phyloP scores from a whole-genome alignment of 2,329 filamentous ascomycete genomes.

The Colletotrichum eremochloae region DNA sequence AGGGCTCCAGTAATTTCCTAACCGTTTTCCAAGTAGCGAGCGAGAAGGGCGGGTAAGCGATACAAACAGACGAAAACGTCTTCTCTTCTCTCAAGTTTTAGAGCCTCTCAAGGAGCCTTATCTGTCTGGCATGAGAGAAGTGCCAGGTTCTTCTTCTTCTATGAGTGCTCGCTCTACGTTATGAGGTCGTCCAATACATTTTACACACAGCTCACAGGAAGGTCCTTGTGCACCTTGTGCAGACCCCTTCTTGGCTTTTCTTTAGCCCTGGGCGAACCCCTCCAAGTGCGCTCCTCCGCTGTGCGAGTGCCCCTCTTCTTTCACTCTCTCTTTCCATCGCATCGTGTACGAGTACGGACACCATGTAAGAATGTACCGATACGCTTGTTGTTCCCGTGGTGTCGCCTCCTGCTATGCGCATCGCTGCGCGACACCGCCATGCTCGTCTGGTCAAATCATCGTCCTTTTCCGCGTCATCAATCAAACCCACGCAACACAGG shows the following conservation, averaged over 20 bases:
- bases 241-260: conserved; percentile 40
- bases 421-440: conserved; percentile 14
- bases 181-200: conserved; percentile 41
- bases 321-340: background rate
- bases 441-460: background rate
- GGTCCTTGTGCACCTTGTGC: conserved; percentile 39
- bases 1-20: background rate
- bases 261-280: conserved; percentile 30
- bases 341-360: background rate
- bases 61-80: conserved; percentile 3
- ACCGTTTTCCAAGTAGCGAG: conserved; percentile 1
- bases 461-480: conserved; percentile 29
- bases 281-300: background rate
- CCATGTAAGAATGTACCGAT: too few relatives aligned
- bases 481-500: conserved; percentile 18
- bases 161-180: conserved; percentile 16
- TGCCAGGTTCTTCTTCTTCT: conserved; percentile 1
- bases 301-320: conserved; percentile 21
- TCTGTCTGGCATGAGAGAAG: too few relatives aligned
- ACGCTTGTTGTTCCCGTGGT: conserved; percentile 5
- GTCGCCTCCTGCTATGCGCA: conserved; percentile 10
- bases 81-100: background rate
- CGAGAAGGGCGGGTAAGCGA: background rate
- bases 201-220: conserved; percentile 36
- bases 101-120: background rate